Conservation (phyloP, 768 basidiomycete genomes). For the Vararia minispora region DNA sequence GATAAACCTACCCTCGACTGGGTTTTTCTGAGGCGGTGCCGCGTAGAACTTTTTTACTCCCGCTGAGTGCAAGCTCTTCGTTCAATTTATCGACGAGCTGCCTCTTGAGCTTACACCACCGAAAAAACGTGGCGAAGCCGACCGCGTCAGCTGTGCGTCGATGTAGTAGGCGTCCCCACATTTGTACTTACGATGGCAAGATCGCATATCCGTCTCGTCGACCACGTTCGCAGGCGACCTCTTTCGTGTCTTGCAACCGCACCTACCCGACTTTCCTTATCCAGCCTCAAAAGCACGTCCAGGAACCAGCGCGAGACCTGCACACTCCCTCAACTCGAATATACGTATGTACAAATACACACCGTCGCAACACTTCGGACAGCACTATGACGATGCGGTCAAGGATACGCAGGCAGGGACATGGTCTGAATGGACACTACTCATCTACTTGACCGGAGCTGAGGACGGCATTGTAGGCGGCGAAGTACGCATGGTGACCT, state of each 20-base stretch:
- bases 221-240: conserved; percentile 45
- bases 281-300: conserved; percentile 22
- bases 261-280: conserved; percentile 45
- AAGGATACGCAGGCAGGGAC: conserved; percentile 45
- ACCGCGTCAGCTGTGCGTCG: conserved; percentile 51
- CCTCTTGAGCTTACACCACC: conserved; percentile 59
- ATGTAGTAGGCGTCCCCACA: background rate
- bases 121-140: conserved; percentile 64
- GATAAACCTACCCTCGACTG: too few species aligned
- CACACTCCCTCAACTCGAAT: conserved; percentile 60
- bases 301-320: conserved; percentile 22
- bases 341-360: conserved; percentile 66
- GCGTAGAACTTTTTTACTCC: conserved; percentile 48
- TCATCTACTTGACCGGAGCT: conserved; percentile 59
- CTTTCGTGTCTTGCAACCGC: conserved; percentile 36
- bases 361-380: conserved; percentile 54
- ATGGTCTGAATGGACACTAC: conserved; percentile 67
- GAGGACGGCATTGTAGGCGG: conserved; percentile 70
- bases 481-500: conserved; percentile 28
- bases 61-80: conserved; percentile 49
- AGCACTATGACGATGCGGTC: conserved; percentile 68
- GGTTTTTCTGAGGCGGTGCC: too few species aligned
- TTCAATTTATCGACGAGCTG: conserved; percentile 46
- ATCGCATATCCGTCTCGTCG: conserved; percentile 52
- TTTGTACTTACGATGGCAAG: conserved; percentile 21